Evolutionary conservation across 1,284 basidiomycete species (phyloP), one percentile per base, ranked within the genome.

Genomic region (Sphagnurus paluster): DNA sequence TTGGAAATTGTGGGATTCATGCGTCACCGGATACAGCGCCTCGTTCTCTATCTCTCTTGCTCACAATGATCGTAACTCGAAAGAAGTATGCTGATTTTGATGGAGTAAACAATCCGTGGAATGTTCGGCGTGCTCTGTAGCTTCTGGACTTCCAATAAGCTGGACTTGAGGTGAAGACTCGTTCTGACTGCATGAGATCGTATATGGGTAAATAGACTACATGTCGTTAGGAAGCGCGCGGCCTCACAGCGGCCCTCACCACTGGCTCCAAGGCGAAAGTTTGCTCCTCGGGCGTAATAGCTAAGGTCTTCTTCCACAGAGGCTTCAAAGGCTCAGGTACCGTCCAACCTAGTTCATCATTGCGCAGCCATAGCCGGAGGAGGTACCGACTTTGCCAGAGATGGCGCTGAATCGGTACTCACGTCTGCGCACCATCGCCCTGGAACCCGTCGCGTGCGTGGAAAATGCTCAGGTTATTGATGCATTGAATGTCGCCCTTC

Each of bases 401-500:
- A 28, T 7, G 7, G 21, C n/a, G 14, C n/a, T 4, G 2, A 11
- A 3, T 14, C 25, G n/a, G 3, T n/a, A 25, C 43, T 25, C 35
- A 47, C 46, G 41, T 43, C 35, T 19, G 35, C 20, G 28, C 14
- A 16, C 36, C 40, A 9, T 38, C 39, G 13, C 74, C 72, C 17
- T 56, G 58, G 49, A 75, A 76, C 3, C 58, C 70, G 50, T 76
- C 74, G 48, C 74, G 52, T 7, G 71, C 72, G 47, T 76, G 74
- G 36, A 75, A 61, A 28, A 75, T 47, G 5, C 71, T 65, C 39
- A 75, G 55, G 44, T 66, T 73, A 50, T 74, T 76, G 60, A 76
- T 74, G 53, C 72, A 76, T 53, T 76, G 74, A 23, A 76, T 74
- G 44, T 76, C 74, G 26, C 74, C 74, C 52, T 74, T 75, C 56